phyloP scores from a whole-genome alignment of 2,329 filamentous ascomycete genomes.

The Tothia fuscella region DNA sequence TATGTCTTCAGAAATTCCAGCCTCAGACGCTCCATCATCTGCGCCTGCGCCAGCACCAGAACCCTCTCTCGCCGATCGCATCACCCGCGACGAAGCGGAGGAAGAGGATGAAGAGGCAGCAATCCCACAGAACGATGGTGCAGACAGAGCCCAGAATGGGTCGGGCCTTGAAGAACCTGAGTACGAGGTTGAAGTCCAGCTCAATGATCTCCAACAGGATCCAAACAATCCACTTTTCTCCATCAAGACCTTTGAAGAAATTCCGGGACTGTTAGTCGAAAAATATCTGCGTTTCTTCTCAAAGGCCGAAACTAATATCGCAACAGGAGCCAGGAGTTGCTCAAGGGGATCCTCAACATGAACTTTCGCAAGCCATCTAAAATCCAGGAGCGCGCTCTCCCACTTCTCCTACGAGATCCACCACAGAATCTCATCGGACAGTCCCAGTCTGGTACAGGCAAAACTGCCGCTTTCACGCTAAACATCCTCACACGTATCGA shows the following conservation, averaged over 20 bases:
- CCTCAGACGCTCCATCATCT: conserved; percentile 2
- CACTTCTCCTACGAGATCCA: conserved; percentile 76
- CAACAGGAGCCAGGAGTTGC: conserved; percentile 53
- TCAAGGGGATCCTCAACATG: conserved; percentile 67
- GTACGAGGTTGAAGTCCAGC: conserved; percentile 83
- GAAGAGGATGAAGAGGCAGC: background rate
- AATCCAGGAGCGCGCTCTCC: conserved; percentile 90
- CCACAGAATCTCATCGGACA: conserved; percentile 91
- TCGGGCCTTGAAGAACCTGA: conserved; percentile 53
- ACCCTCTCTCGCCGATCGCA: conserved; percentile 3
- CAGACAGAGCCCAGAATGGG: conserved; percentile 27
- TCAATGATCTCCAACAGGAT: conserved; percentile 79
- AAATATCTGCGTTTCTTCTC: background rate
- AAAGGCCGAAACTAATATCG: no score
- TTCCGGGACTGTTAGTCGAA: conserved; percentile 68
- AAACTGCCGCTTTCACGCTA: conserved; percentile 91
- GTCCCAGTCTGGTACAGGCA: conserved; percentile 97
- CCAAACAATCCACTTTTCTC: conserved; percentile 81
- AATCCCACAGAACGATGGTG: conserved; percentile 32
- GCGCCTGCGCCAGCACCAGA: background rate
- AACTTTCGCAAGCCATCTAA: conserved; percentile 93
- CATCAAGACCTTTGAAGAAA: conserved; percentile 69
- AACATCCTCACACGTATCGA: conserved; percentile 85
- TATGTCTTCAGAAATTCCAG: background rate
- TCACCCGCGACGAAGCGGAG: conserved; percentile 4